Conservation (phyloP, 2,329 filamentous ascomycete genomes). For the Hypoxylon sp. region DNA sequence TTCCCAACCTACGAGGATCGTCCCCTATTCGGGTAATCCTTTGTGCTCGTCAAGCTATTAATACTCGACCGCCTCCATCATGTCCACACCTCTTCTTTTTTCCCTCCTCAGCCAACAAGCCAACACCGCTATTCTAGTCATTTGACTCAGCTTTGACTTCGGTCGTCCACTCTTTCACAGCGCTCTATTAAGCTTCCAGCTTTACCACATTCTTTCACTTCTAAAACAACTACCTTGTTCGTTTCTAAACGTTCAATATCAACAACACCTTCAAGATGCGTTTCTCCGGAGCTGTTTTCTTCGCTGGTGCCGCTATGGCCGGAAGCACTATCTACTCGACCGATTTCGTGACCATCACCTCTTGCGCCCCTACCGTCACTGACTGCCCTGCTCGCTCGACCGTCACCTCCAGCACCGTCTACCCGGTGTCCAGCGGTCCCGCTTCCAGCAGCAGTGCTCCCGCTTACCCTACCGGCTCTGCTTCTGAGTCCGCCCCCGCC, state of each 20-base stretch:
- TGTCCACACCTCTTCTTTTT: constrained; percentile 50
- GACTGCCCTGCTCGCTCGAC: constrained; percentile 69
- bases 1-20: constrained; percentile 51
- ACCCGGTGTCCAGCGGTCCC: constrained; percentile 55
- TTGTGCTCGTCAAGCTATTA: constrained; percentile 60
- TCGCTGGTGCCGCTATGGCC: constrained; percentile 64
- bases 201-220: constrained; percentile 55
- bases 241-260: constrained; percentile 52
- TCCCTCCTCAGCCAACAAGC: constrained; percentile 62
- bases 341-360: constrained; percentile 73
- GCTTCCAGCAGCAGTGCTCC: constrained; percentile 53
- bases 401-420: constrained; percentile 61
- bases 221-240: constrained; percentile 52
- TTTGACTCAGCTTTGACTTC: constrained; percentile 65
- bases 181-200: constrained; percentile 53
- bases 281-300: constrained; percentile 69
- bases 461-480: constrained; percentile 38
- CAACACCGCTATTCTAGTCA: constrained; percentile 57
- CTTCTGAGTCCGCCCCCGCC: constrained; percentile 11
- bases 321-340: constrained; percentile 69
- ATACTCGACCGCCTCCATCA: constrained; percentile 60
- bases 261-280: constrained; percentile 70
- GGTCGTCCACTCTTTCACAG: constrained; percentile 71
- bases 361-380: constrained; percentile 72
- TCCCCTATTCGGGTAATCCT: constrained; percentile 50